phyloP scores from a whole-genome alignment of 129 eudicot genomes.

The Chrysanthemum makinoi region DNA sequence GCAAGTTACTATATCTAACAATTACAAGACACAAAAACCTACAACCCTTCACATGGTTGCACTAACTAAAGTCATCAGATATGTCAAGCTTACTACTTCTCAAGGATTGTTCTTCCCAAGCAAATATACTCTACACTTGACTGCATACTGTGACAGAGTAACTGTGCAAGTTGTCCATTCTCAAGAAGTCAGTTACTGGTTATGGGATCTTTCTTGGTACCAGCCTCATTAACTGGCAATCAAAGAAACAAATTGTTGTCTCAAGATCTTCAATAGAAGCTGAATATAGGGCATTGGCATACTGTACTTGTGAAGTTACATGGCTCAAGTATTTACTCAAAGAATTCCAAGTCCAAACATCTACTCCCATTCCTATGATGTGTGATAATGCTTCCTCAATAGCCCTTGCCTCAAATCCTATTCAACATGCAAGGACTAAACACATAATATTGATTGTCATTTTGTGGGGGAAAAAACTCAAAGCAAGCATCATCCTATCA shows the following conservation, averaged over 20 bases:
- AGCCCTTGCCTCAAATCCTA: no score
- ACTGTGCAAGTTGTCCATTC: background rate
- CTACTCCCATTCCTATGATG: background rate
- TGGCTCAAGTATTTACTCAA: background rate
- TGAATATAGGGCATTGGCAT: background rate
- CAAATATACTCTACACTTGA: background rate
- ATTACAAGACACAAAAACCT: no score
- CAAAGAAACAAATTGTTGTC: background rate
- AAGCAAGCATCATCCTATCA: no score
- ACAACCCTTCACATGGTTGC: no score
- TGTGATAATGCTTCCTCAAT: no score
- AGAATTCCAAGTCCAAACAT: background rate
- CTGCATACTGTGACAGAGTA: background rate
- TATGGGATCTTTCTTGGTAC: background rate
- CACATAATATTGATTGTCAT: no score
- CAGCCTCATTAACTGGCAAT: background rate
- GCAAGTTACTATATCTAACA: no score
- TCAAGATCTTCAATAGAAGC: background rate
- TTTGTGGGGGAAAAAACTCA: no score
- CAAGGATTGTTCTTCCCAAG: no score
- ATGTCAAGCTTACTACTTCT: no score
- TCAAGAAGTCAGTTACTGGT: background rate
- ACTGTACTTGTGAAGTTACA: background rate
- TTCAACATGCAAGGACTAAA: no score
- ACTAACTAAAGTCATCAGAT: no score